Evolutionary conservation across 768 basidiomycete genomes (phyloP).

Genomic region (Calocybe indica): DNA sequence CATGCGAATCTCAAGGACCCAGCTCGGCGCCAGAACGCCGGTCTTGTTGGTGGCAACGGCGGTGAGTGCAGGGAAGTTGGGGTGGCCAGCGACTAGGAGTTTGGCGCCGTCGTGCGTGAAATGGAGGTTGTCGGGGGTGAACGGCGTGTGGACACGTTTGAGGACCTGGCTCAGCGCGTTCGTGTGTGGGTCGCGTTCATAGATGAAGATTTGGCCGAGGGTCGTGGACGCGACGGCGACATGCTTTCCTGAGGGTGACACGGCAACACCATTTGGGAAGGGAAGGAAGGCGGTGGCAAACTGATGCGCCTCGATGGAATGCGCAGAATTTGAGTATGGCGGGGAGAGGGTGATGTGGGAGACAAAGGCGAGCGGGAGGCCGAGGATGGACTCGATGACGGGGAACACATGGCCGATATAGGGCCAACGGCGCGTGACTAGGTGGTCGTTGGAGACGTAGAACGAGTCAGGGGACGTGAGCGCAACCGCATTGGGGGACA

Average conservation of each 20-base stretch:
- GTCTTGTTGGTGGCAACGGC: constrained; percentile 39
- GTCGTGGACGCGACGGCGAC: constrained; percentile 57
- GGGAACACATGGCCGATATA: constrained; percentile 45
- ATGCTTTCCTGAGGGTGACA: constrained; percentile 42
- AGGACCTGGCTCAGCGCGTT: constrained; percentile 33
- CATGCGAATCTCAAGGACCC: constrained; percentile 45
- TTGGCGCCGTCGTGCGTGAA: constrained; percentile 38
- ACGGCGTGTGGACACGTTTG: constrained; percentile 44
- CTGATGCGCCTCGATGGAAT: constrained; percentile 26
- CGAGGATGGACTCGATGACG: constrained; percentile 47
- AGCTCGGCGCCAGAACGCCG: constrained; percentile 42
- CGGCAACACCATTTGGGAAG: constrained; percentile 65
- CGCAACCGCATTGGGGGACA: constrained; percentile 63
- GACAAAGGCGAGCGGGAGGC: constrained; percentile 55
- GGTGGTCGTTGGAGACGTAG: constrained; percentile 70
- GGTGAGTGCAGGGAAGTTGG: constrained; percentile 50
- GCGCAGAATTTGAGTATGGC: constrained; percentile 8
- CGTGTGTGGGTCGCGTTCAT: constrained; percentile 38
- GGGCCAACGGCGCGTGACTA: constrained; percentile 57
- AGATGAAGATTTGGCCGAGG: constrained; percentile 41
- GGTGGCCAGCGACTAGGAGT: constrained; percentile 61
- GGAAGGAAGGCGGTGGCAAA: constrained; percentile 44
- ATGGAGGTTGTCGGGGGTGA: constrained; percentile 56
- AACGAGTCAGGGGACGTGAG: constrained; percentile 62
- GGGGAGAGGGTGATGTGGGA: constrained; percentile 44